Evolutionary conservation across 768 basidiomycete species (phyloP).

Genomic region (Imleria badia): DNA sequence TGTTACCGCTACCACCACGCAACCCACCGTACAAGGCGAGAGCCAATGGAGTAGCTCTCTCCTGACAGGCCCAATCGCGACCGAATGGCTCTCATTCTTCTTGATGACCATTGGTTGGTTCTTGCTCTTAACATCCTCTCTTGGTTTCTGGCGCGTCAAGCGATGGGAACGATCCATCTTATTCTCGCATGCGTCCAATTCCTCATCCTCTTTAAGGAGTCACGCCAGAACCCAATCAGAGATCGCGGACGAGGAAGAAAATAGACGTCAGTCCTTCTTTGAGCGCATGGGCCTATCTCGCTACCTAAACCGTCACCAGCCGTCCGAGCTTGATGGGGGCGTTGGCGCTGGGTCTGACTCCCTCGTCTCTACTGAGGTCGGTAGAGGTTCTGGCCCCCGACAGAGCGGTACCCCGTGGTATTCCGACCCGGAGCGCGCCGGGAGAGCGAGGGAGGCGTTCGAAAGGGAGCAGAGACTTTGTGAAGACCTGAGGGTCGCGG

Average conservation of each 20-base stretch:
- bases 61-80: conserved; percentile 63
- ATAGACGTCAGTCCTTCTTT: conserved; percentile 28
- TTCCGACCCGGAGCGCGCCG: conserved; percentile 46
- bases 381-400: conserved; percentile 30
- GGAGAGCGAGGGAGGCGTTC: conserved; percentile 44
- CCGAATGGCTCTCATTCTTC: conserved; percentile 94
- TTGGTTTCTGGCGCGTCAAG: conserved; percentile 88
- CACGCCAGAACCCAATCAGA: conserved; percentile 27
- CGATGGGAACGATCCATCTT: conserved; percentile 83
- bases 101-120: conserved; percentile 93
- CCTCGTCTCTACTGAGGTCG: conserved; percentile 19
- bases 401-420: conserved; percentile 31
- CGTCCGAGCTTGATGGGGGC: conserved; percentile 8
- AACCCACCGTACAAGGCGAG: conserved; percentile 7
- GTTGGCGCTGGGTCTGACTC: conserved; percentile 5
- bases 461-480: conserved; percentile 58
- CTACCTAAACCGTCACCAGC: conserved; percentile 5
- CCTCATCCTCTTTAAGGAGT: conserved; percentile 38
- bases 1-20: conserved; percentile 16
- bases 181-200: conserved; percentile 38
- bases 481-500: conserved; percentile 60
- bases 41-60: conserved; percentile 39
- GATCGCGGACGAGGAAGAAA: conserved; percentile 27
- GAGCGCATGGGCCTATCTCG: conserved; percentile 29
- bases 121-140: conserved; percentile 83